Base-by-base conservation (phyloP, 2,329 filamentous ascomycete species). In the Xylaria sp. region DNA sequence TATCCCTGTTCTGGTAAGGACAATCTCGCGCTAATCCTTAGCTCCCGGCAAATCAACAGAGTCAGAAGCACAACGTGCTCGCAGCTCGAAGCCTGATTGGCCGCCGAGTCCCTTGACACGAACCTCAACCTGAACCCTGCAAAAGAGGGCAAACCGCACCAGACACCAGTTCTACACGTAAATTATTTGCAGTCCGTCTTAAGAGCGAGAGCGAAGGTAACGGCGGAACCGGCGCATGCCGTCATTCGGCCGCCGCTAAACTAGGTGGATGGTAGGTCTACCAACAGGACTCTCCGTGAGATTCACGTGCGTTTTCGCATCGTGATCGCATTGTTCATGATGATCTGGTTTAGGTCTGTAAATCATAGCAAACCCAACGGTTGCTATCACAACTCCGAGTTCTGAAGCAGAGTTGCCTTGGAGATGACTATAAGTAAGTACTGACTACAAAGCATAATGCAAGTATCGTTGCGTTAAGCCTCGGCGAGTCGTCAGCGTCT, bases 31-130 rank as follows among this genome's bases (percentile, higher is more conserved):
- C 59, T 55, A 65, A 34, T 34, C 10, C 55, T 39, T 70, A 63
- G 70, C 23, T 69, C 62, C 66, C 68, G 70, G 68, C 72, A 63
- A 74, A 73, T 74, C 63, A 73, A 61, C 63, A 59, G 28, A 65
- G 48, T 25, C 57, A 20, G 56, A 64, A 46, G 10, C 61, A 65
- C 54, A 74, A 74, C 72, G 72, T 74, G 72, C 58, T 64, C 57
- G 52, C 3, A 51, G 12, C 8, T 2, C 13, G 50, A 44, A 9
- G 2, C 23, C 9, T 72, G 65, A 74, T 73, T 74, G 72, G 72
- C 46, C 39, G 23, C 3, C 12, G 37, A 10, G 32, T 34, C 18
- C 52, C 23, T 25, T 50, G 61, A 23, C 63, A 20, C 23, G 50
- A 63, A 51, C 66, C n/a, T 52, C 57, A 61, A 65, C 63, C 25